These are phyloP conservation scores for Dactylorhiza incarnata DNA, from an alignment of 106 monocot species.

Conservation along the genomic window DNA sequence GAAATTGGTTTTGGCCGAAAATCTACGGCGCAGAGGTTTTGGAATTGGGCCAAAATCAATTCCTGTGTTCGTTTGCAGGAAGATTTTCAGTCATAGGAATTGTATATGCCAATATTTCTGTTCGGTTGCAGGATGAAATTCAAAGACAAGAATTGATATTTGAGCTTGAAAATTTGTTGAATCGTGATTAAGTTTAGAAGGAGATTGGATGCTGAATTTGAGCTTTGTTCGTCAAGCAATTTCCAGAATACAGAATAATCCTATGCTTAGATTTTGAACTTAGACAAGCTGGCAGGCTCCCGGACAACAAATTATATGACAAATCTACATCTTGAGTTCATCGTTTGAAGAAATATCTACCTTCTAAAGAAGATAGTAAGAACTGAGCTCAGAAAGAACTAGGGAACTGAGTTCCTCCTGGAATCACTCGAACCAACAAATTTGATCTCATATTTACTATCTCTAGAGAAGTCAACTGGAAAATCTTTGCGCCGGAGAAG, in stretches of 20 bases:
- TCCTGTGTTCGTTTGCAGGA: too few relatives aligned
- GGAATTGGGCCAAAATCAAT: too few relatives aligned
- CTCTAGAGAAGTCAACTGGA: constrained; percentile 52
- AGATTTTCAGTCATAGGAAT: too few relatives aligned
- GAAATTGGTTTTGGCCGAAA: too few relatives aligned
- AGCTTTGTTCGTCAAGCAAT: constrained; percentile 50
- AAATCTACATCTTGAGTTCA: constrained; percentile 52
- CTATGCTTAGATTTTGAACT: constrained; percentile 13
- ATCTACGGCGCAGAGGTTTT: too few relatives aligned
- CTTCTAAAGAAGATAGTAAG: constrained; percentile 47
- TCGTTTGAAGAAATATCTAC: constrained; percentile 74
- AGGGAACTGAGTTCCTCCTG: constrained; percentile 39
- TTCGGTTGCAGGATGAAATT: too few relatives aligned
- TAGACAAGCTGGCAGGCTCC: constrained; percentile 67
- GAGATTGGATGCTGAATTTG: constrained; percentile 56
- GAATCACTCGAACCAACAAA: constrained; percentile 55
- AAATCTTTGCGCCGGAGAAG: constrained; percentile 69
- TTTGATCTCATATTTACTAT: constrained; percentile 91
- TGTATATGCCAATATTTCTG: too few relatives aligned
- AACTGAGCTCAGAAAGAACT: constrained; percentile 47
- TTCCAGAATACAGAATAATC: constrained; percentile 37
- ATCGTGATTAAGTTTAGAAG: too few relatives aligned
- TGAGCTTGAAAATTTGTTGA: too few relatives aligned
- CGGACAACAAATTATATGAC: constrained; percentile 74
- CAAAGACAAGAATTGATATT: too few relatives aligned